Conservation (phyloP, 129 eudicot genomes). For the sunflower (Helianthus annuus) region HanXRQr2.0-SUNRISE NC_035446.2:31406651-31407150, state of each 20-base stretch:
- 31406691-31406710: conserved; percentile 66
- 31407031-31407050: too few relatives aligned
- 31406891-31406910: conserved; percentile 51
- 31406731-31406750: conserved; percentile 56
- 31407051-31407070: too few relatives aligned
- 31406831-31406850: conserved; percentile 59
- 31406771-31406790: conserved; percentile 88
- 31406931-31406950: conserved; percentile 44
- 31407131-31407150: too few relatives aligned
- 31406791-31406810: conserved; percentile 60
- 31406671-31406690: conserved; percentile 45
- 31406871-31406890: conserved; percentile 69
- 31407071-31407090: too few relatives aligned
- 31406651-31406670: conserved; percentile 61
- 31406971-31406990: conserved; percentile 38
- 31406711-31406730: conserved; percentile 86
- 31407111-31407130: too few relatives aligned
- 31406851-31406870: conserved; percentile 69
- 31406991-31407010: too few relatives aligned
- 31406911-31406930: conserved; percentile 51
- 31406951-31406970: conserved; percentile 67
- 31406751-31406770: conserved; percentile 78
- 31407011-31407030: neutral
- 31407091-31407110: too few relatives aligned
- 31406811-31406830: conserved; percentile 61